Percentiles rank a stretch among this genome's conserved stretches.
These are phyloP conservation scores for Giardia duodenalis DNA, from an alignment of 208 protist genomes.

Conservation along the genomic window DNA sequence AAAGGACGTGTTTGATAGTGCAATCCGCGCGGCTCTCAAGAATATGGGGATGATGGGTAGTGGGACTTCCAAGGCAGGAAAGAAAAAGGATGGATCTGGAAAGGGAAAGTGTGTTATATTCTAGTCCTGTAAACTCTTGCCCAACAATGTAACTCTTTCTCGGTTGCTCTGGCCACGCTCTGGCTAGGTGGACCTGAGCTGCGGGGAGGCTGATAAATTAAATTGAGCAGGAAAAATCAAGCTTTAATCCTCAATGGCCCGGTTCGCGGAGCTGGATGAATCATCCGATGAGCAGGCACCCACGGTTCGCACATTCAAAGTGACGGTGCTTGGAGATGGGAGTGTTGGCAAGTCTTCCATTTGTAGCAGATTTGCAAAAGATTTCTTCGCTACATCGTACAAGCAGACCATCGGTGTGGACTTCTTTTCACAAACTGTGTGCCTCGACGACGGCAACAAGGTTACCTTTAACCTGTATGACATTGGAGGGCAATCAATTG, in stretches of 20 bases:
- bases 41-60: background rate
- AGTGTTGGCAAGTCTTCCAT: constrained; percentile 24
- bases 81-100: background rate
- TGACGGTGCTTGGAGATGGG: constrained; percentile 14
- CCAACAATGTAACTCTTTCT: too few species aligned
- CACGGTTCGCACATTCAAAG: too few species aligned
- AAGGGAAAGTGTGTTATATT: background rate
- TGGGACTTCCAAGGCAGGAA: background rate
- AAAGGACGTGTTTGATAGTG: constrained; percentile 63
- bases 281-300: too few species aligned
- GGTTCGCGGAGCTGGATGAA: too few species aligned
- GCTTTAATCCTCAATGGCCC: too few species aligned
- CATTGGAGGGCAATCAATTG: constrained; percentile 18
- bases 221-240: too few species aligned
- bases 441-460: background rate
- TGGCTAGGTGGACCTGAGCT: too few species aligned
- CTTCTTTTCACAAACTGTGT: background rate
- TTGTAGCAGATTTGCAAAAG: constrained; percentile 4
- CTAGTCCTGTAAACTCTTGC: too few species aligned
- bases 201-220: too few species aligned
- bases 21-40: constrained; percentile 47
- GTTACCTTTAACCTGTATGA: constrained; percentile 17
- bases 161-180: too few species aligned
- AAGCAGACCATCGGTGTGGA: constrained; percentile 16
- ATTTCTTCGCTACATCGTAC: background rate